A percentile compares a stretch with the other conserved stretches of the same genome.
These are phyloP conservation scores for Lithospermum erythrorhizon DNA, from an alignment of 257 asterid genomes.

Conservation along the genomic window DNA sequence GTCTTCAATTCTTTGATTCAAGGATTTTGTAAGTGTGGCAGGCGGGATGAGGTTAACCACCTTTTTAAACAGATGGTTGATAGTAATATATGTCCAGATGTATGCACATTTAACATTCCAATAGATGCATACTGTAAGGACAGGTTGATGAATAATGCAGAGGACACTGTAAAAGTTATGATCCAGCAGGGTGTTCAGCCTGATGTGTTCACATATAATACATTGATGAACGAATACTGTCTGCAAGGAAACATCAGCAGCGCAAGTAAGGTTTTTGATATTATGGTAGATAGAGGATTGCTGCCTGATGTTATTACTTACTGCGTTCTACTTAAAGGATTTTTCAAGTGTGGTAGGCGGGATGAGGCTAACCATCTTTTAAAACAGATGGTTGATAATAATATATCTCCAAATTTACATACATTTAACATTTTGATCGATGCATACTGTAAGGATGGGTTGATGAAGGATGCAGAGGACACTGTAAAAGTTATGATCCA, in stretches of 20 bases:
- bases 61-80: slow-evolving; percentile 13
- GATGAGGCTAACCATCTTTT: not conserved
- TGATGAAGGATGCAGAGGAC: too few species aligned
- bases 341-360: slow-evolving; percentile 5
- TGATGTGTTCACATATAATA: slow-evolving; percentile 1
- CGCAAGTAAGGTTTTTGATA: slow-evolving; percentile 7
- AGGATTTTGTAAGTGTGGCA: slow-evolving; percentile 16
- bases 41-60: slow-evolving; percentile 10
- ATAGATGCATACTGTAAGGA: slow-evolving; percentile 8
- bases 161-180: slow-evolving; percentile 1
- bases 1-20: slow-evolving; percentile 17
- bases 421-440: not conserved
- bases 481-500: too few species aligned
- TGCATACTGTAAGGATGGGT: not conserved
- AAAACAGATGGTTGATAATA: not conserved
- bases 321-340: slow-evolving; percentile 2
- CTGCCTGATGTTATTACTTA: slow-evolving; percentile 2
- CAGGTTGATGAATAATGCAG: not conserved
- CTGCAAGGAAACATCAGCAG: slow-evolving; percentile 4
- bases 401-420: not conserved
- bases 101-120: not conserved
- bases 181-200: slow-evolving; percentile 3
- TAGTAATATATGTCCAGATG: slow-evolving; percentile 4
- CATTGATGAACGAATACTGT: slow-evolving; percentile 12
- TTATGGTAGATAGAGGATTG: slow-evolving; percentile 3